phyloP scores from a whole-genome alignment of 1,139 yeast species.

The Hanseniaspora uvarum region DNA sequence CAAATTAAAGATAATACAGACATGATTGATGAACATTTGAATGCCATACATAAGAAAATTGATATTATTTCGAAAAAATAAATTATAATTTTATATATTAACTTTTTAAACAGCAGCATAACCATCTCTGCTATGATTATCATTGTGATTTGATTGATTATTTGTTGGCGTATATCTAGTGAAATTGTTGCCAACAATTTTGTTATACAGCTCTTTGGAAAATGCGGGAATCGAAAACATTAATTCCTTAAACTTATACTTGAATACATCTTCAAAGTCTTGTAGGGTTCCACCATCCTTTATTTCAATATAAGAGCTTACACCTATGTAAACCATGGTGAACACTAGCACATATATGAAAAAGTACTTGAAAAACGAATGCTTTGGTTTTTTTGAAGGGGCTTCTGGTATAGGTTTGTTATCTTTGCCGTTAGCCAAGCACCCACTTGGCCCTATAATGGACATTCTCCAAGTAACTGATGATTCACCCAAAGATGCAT shows the following conservation, averaged over 20 bases:
- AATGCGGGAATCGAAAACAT: constrained; percentile 61
- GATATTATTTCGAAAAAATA: constrained; percentile 48
- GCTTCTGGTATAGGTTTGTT: constrained; percentile 16
- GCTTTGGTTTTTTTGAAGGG: constrained; percentile 20
- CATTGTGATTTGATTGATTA: constrained; percentile 22
- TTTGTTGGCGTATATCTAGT: constrained; percentile 24
- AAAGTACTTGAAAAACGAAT: constrained; percentile 59
- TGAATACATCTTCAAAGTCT: constrained; percentile 53
- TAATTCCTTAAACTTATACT: constrained; percentile 55
- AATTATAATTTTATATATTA: background rate
- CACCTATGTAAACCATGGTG: constrained; percentile 61
- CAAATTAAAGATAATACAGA: constrained; percentile 44
- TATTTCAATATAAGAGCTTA: constrained; percentile 65
- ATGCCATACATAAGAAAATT: constrained; percentile 56
- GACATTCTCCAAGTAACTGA: background rate
- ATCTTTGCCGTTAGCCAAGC: constrained; percentile 26
- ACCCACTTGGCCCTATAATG: constrained; percentile 30
- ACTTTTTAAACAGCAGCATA: constrained; percentile 75
- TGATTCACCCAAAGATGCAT: background rate
- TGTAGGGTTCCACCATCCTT: constrained; percentile 36
- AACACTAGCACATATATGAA: constrained; percentile 57
- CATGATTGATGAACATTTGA: constrained; percentile 48
- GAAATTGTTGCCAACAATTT: constrained; percentile 32
- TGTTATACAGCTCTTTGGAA: constrained; percentile 55
- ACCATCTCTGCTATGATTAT: constrained; percentile 54